Conservation (phyloP, 805 yeast genomes). For the Cyberlindnera subsufficiens region DNA sequence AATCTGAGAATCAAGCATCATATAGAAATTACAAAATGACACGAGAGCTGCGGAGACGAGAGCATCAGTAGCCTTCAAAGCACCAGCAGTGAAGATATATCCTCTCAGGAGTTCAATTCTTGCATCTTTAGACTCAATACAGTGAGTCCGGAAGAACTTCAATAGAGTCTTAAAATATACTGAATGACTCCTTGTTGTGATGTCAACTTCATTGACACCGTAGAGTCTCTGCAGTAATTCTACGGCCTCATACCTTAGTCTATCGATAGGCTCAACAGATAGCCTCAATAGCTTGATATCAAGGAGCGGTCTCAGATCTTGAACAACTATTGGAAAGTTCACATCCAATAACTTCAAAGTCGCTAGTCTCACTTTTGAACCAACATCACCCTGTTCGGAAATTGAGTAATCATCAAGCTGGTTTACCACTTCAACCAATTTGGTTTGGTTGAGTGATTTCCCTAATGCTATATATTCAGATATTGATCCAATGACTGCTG, state of each 20-base stretch:
- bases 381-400: constrained; percentile 89
- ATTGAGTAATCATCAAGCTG: constrained; percentile 72
- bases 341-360: constrained; percentile 35
- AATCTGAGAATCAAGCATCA: constrained; percentile 8
- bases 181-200: constrained; percentile 9
- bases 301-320: constrained; percentile 13
- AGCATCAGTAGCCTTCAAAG: constrained; percentile 42
- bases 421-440: constrained; percentile 17
- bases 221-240: constrained; percentile 27
- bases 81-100: constrained; percentile 47
- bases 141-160: constrained; percentile 16
- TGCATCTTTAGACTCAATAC: constrained; percentile 7
- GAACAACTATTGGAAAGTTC: constrained; percentile 19
- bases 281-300: constrained; percentile 43
- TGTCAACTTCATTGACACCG: constrained; percentile 16
- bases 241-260: constrained; percentile 39
- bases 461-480: constrained; percentile 7
- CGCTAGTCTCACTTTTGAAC: constrained; percentile 60
- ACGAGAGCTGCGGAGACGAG: constrained; percentile 39
- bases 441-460: neutral
- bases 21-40: constrained; percentile 29
- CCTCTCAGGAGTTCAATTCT: constrained; percentile 50
- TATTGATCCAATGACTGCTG: constrained; percentile 13
- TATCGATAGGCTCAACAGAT: constrained; percentile 59
- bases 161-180: constrained; percentile 27